Evolutionary conservation across 345 rosid genomes (phyloP).

Genomic region (Moricandia arvensis): DNA sequence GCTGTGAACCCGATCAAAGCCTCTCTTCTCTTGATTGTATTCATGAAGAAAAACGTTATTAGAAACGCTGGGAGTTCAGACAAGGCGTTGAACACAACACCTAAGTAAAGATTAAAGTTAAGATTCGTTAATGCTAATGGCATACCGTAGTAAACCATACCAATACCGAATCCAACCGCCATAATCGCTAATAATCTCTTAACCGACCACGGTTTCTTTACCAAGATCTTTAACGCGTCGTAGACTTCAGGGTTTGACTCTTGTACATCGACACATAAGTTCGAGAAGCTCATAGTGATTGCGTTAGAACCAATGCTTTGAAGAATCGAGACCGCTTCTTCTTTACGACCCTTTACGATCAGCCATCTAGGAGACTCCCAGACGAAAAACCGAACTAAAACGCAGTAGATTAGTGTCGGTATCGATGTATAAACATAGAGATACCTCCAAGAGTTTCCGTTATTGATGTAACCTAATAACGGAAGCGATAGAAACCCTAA

Average conservation of each 20-base stretch:
- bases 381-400: slow-evolving; percentile 30
- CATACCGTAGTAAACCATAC: slow-evolving; percentile 71
- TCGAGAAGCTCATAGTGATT: slow-evolving; percentile 39
- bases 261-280: slow-evolving; percentile 33
- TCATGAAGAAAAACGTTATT: slow-evolving; percentile 45
- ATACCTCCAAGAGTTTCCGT: slow-evolving; percentile 50
- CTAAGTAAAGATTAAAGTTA: slow-evolving; percentile 55
- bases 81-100: slow-evolving; percentile 58
- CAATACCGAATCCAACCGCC: slow-evolving; percentile 52
- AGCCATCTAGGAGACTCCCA: slow-evolving; percentile 62
- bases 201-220: slow-evolving; percentile 50
- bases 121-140: slow-evolving; percentile 54
- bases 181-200: slow-evolving; percentile 38
- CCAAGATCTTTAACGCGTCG: slow-evolving; percentile 47
- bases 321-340: slow-evolving; percentile 51
- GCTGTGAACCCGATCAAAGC: slow-evolving; percentile 46
- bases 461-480: slow-evolving; percentile 39
- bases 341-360: slow-evolving; percentile 43
- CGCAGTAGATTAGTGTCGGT: slow-evolving; percentile 40
- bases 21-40: slow-evolving; percentile 41
- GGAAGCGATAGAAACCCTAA: slow-evolving; percentile 52
- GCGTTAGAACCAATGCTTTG: slow-evolving; percentile 40
- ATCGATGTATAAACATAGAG: slow-evolving; percentile 48
- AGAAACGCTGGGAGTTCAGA: slow-evolving; percentile 59
- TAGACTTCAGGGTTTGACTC: slow-evolving; percentile 39